A percentile compares a stretch with the other conserved stretches of the same genome.
These are phyloP conservation scores for Lepiota brunneoincarnata DNA, from an alignment of 768 basidiomycete species.

Conservation along the genomic window DNA sequence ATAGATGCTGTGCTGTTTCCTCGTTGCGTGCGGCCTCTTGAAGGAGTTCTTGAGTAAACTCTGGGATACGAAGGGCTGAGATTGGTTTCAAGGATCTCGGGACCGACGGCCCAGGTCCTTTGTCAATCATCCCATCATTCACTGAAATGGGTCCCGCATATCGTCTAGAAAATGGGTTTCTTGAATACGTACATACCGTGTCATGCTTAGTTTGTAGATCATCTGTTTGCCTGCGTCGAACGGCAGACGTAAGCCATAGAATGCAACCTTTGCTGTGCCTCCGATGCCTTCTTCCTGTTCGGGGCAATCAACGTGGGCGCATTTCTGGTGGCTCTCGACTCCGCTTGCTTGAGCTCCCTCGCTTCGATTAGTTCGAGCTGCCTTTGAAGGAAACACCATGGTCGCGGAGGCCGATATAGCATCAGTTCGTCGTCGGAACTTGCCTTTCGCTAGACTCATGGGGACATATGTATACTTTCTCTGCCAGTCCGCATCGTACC, in stretches of 20 bases:
- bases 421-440: constrained; percentile 1
- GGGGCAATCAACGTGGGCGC: not conserved
- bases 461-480: constrained; percentile 13
- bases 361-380: not conserved
- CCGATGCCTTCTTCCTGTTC: not conserved
- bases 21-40: not conserved
- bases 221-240: not conserved
- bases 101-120: not conserved
- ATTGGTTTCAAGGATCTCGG: constrained; percentile 11
- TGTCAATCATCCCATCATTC: not conserved
- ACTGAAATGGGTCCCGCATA: not conserved
- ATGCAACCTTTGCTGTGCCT: not conserved
- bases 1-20: not conserved
- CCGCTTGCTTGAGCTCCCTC: not conserved
- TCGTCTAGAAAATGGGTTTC: constrained; percentile 9
- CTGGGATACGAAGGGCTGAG: constrained; percentile 11
- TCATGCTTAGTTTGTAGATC: not conserved
- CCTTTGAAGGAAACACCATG: not conserved
- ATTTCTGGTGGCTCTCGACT: not conserved
- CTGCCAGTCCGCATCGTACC: constrained; percentile 14
- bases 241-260: constrained; percentile 4
- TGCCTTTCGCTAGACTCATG: constrained; percentile 7
- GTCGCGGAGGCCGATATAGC: constrained; percentile 5
- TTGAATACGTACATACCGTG: not conserved
- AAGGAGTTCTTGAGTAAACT: constrained; percentile 13